Base-by-base conservation (phyloP, 129 eudicot species). In the Cynara cardunculus region DNA sequence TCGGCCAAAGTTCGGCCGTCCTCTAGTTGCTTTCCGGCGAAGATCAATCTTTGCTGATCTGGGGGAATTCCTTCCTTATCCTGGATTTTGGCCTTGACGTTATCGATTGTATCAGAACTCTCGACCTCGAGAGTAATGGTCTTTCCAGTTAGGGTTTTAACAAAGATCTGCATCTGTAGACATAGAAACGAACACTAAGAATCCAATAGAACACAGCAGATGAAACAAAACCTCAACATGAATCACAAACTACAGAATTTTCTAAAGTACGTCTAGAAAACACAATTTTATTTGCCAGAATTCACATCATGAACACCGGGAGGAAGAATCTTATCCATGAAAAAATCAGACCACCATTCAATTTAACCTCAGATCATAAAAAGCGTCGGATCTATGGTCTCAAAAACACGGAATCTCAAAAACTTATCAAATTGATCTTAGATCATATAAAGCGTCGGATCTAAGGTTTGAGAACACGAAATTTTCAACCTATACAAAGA, bases 1-100 rank as follows among this genome's bases (percentile, higher is more conserved):
- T 77, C 81, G 25, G 72, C 73, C 3, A 77, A 25, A 28, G 81
- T 77, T 3, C 73, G 73, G 73, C 73, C 62, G n/a, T 77, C 64
- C 12, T 75, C 79, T 1, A 75, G 79, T 10, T 75, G 79, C 79
- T 75, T 75, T 0, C 73, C 65, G n/a, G 71, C 80, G 3, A 76
- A 61, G 62, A 76, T 61, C 7, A 76, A 2, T 5, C 72, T 34
- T 30, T 76, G 80, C 72, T 76, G 80, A 27, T 76, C 72, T 64
- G 80, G 80, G 0, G 80, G 72, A 12, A 76, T 76, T 0, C 72
- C 80, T 5, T 75, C 79, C 79, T 75, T 75, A 44, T 75, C 79
- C 0, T 75, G 79, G 19, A 75, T 75, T 22, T 75, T 75, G 13
- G 79, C 79, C 68, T 75, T 75, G 0, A 75, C 79, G 53, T 75